Conservation (phyloP, 1,284 basidiomycete genomes). For the Malassezia psittaci region DNA sequence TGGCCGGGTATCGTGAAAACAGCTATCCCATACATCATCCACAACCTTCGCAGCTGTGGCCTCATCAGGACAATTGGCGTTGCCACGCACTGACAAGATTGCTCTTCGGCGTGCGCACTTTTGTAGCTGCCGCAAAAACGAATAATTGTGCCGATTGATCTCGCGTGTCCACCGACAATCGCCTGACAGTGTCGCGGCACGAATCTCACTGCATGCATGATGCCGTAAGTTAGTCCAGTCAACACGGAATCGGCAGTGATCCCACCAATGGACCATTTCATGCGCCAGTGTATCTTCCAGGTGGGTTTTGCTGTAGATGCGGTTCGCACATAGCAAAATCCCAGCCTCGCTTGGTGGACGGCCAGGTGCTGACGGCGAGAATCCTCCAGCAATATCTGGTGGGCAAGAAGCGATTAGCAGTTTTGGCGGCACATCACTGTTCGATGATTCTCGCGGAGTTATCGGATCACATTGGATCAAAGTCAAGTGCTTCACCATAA, state of each 20-base stretch:
- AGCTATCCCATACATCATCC: constrained; percentile 92
- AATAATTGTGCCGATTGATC: constrained; percentile 60
- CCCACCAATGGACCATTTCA: constrained; percentile 91
- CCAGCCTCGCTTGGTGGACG: constrained; percentile 24
- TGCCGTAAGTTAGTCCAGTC: constrained; percentile 82
- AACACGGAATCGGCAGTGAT: constrained; percentile 85
- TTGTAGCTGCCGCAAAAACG: constrained; percentile 81
- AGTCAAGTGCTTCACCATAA: constrained; percentile 42
- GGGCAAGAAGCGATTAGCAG: constrained; percentile 36
- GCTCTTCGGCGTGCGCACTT: constrained; percentile 83
- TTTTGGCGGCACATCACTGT: constrained; percentile 15
- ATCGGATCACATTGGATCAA: constrained; percentile 38
- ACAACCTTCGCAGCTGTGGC: constrained; percentile 75
- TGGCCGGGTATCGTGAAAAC: constrained; percentile 85
- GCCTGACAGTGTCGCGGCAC: constrained; percentile 82
- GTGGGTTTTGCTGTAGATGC: constrained; percentile 62
- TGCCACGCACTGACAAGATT: constrained; percentile 65
- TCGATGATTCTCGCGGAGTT: constrained; percentile 5
- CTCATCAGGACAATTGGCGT: constrained; percentile 67
- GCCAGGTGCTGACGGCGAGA: constrained; percentile 25
- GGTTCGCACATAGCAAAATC: constrained; percentile 40
- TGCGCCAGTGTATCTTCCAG: constrained; percentile 88
- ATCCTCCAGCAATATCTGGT: constrained; percentile 34
- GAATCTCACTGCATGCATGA: constrained; percentile 94
- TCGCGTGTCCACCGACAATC: constrained; percentile 80